Percentiles rank a stretch among this genome's conserved stretches.
phyloP scores from a whole-genome alignment of 805 yeast genomes.

The Nakazawaea anatomiae region DNA sequence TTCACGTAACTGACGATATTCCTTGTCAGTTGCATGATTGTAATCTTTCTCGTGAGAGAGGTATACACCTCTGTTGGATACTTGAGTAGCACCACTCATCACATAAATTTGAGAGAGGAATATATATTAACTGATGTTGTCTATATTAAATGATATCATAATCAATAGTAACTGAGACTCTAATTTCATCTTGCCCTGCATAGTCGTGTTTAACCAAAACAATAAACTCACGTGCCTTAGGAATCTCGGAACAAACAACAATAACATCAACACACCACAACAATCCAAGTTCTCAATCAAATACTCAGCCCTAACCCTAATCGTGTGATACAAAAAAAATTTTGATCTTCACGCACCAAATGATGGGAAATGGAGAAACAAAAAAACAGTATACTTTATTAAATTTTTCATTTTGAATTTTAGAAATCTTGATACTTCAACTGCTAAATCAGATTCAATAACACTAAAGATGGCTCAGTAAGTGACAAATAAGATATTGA shows the following conservation, averaged over 20 bases:
- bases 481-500: constrained; percentile 1
- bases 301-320: neutral
- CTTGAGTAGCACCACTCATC: constrained; percentile 20
- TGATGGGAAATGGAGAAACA: too few relatives aligned
- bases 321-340: neutral
- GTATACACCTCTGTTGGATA: constrained; percentile 20
- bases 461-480: constrained; percentile 11
- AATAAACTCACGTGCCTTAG: neutral
- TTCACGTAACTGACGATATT: constrained; percentile 57
- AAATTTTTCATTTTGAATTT: neutral
- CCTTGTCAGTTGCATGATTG: constrained; percentile 64
- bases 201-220: neutral
- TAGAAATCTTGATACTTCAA: neutral
- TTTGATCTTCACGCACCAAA: neutral
- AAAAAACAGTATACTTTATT: neutral
- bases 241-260: too few relatives aligned
- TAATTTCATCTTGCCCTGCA: neutral
- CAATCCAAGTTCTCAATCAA: too few relatives aligned
- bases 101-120: neutral
- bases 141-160: too few relatives aligned
- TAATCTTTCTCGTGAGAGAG: constrained; percentile 42
- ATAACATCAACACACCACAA: constrained; percentile 6
- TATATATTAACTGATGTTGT: too few relatives aligned
- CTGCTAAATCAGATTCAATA: neutral
- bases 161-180: neutral